Conservation (phyloP, 2,329 filamentous ascomycete genomes). For the Cladosporium sp. region DNA sequence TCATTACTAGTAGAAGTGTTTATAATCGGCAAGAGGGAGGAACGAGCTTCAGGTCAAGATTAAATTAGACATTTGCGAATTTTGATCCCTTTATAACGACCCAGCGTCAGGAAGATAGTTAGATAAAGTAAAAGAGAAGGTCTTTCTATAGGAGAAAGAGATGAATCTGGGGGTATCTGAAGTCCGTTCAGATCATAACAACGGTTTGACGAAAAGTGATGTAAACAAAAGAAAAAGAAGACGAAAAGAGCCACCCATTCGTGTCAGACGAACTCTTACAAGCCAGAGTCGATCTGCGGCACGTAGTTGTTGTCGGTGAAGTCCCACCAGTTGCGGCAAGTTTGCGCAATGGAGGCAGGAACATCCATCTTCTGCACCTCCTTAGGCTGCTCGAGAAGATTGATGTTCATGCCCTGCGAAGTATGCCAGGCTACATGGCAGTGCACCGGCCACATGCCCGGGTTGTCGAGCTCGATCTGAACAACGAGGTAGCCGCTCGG, state of each 20-base stretch:
- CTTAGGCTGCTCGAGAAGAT: slow-evolving; percentile 16
- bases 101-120: background rate
- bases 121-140: background rate
- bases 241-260: background rate
- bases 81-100: background rate
- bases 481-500: slow-evolving; percentile 30
- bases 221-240: background rate
- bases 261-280: slow-evolving; percentile 29
- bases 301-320: slow-evolving; percentile 48
- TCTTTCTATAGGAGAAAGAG: background rate
- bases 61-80: background rate
- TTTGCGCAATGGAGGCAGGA: slow-evolving; percentile 45
- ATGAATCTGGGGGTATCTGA: background rate
- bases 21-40: background rate
- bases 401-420: slow-evolving; percentile 19
- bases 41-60: background rate
- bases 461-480: slow-evolving; percentile 47
- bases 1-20: background rate
- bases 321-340: slow-evolving; percentile 49
- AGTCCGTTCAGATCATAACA: background rate
- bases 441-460: slow-evolving; percentile 48
- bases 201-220: background rate
- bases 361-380: slow-evolving; percentile 16
- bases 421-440: slow-evolving; percentile 29
- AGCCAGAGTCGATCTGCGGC: slow-evolving; percentile 50